Conservation (phyloP, 2,329 filamentous ascomycete genomes). For the Aquanectria penicillioides region DNA sequence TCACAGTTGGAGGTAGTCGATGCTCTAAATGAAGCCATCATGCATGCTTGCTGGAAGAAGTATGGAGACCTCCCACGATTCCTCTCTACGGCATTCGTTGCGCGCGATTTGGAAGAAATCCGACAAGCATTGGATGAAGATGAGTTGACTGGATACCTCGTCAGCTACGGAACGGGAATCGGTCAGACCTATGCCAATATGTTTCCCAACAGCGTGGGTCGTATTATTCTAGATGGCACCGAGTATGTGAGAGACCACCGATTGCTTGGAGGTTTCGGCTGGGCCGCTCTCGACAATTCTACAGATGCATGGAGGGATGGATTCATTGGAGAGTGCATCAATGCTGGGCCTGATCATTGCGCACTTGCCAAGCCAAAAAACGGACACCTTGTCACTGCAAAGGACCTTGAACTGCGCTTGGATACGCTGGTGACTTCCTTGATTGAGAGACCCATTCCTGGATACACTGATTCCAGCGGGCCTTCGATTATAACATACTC, state of each 20-base stretch:
- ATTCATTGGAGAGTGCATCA: conserved; percentile 60
- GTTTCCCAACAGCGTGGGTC: conserved; percentile 59
- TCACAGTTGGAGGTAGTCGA: conserved; percentile 55
- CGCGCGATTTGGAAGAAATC: conserved; percentile 60
- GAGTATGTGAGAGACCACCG: conserved; percentile 59
- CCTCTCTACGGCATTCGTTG: conserved; percentile 57
- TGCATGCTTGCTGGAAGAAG: conserved; percentile 54
- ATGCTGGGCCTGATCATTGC: conserved; percentile 57
- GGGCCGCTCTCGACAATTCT: conserved; percentile 58
- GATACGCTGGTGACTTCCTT: conserved; percentile 49
- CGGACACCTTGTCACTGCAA: conserved; percentile 45
- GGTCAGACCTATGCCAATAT: conserved; percentile 62
- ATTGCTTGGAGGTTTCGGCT: conserved; percentile 57
- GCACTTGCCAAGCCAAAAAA: conserved; percentile 51
- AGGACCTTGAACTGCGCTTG: conserved; percentile 53
- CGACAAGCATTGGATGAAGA: conserved; percentile 56
- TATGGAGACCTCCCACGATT: conserved; percentile 59
- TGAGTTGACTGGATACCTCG: conserved; percentile 59
- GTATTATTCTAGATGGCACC: conserved; percentile 60
- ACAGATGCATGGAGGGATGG: conserved; percentile 61
- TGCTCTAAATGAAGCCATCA: conserved; percentile 56
- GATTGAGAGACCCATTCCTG: conserved; percentile 49
- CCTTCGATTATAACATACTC: conserved; percentile 59
- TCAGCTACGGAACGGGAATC: conserved; percentile 63
- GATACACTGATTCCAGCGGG: conserved; percentile 51